A percentile compares a stretch with the other conserved stretches of the same genome.
Evolutionary conservation across 2,329 filamentous ascomycete species (phyloP).

Genomic region (Alternaria postmessia): DNA sequence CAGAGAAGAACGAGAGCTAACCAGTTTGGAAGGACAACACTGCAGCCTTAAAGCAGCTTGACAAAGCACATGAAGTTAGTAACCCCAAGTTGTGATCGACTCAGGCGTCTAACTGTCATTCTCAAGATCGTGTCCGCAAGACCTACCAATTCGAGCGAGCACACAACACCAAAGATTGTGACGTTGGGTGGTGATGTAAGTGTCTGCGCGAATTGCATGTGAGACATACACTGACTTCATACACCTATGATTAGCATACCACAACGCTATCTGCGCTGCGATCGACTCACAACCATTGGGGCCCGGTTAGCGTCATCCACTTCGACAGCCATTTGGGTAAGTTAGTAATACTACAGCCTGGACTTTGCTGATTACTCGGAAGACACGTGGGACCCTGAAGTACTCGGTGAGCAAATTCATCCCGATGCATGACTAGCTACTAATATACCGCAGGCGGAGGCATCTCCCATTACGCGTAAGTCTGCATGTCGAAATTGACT

Average conservation of each 20-base stretch:
- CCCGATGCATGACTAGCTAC: background rate
- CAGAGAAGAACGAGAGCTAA: background rate
- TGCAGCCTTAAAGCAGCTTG: slow-evolving; percentile 62
- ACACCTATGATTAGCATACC: slow-evolving; percentile 51
- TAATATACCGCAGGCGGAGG: slow-evolving; percentile 57
- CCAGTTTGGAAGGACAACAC: slow-evolving; percentile 59
- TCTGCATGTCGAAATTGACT: slow-evolving; percentile 6
- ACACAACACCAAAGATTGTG: slow-evolving; percentile 60
- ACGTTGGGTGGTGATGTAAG: slow-evolving; percentile 60
- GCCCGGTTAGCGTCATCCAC: slow-evolving; percentile 64
- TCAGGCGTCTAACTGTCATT: background rate
- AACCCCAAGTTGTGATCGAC: background rate
- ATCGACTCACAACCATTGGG: slow-evolving; percentile 61
- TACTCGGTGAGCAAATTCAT: slow-evolving; percentile 53
- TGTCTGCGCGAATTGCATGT: no score
- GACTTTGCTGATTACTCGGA: background rate
- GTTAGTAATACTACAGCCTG: background rate
- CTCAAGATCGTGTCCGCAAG: slow-evolving; percentile 56
- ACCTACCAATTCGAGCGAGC: slow-evolving; percentile 56
- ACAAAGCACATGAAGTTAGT: slow-evolving; percentile 59
- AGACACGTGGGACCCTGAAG: slow-evolving; percentile 66
- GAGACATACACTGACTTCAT: no score
- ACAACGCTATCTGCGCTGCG: slow-evolving; percentile 63
- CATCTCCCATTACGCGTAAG: slow-evolving; percentile 67
- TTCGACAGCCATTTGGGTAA: slow-evolving; percentile 63